A percentile compares a stretch with the other conserved stretches of the same genome.
These are phyloP conservation scores for Schwanniomyces pseudopolymorphus DNA, from an alignment of 805 yeast genomes.

Conservation along the genomic window DNA sequence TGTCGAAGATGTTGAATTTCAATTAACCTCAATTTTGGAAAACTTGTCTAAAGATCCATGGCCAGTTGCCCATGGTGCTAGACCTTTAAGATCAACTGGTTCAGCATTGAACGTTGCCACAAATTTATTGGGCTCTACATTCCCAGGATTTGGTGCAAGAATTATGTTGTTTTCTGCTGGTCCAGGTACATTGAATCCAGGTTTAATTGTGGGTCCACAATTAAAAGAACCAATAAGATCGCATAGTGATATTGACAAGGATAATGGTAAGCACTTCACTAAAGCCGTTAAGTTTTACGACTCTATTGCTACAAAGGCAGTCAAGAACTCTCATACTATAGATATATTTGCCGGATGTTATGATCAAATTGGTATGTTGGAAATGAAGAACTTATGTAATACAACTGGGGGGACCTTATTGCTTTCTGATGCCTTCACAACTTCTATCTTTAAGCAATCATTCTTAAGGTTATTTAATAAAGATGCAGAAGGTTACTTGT, in stretches of 20 bases:
- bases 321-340: conserved; percentile 76
- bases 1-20: conserved; percentile 76
- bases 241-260: conserved; percentile 94
- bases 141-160: conserved; percentile 84
- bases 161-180: conserved; percentile 91
- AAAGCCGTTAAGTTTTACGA: conserved; percentile 85
- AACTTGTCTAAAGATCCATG: conserved; percentile 79
- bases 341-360: conserved; percentile 94
- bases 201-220: conserved; percentile 87
- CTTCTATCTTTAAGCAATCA: conserved; percentile 91
- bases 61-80: conserved; percentile 79
- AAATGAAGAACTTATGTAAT: conserved; percentile 84
- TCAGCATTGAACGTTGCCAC: conserved; percentile 87
- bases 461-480: conserved; percentile 82
- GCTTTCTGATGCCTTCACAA: conserved; percentile 89
- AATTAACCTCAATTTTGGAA: conserved; percentile 76
- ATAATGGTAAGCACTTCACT: conserved; percentile 79
- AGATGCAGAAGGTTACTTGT: conserved; percentile 82
- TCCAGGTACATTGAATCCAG: conserved; percentile 93
- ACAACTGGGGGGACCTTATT: conserved; percentile 88
- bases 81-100: conserved; percentile 92
- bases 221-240: conserved; percentile 96
- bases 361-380: conserved; percentile 93
- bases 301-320: conserved; percentile 61
- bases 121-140: conserved; percentile 75